Conservation (phyloP, 1,139 yeast species). For the Lodderomyces elongisporus region DNA sequence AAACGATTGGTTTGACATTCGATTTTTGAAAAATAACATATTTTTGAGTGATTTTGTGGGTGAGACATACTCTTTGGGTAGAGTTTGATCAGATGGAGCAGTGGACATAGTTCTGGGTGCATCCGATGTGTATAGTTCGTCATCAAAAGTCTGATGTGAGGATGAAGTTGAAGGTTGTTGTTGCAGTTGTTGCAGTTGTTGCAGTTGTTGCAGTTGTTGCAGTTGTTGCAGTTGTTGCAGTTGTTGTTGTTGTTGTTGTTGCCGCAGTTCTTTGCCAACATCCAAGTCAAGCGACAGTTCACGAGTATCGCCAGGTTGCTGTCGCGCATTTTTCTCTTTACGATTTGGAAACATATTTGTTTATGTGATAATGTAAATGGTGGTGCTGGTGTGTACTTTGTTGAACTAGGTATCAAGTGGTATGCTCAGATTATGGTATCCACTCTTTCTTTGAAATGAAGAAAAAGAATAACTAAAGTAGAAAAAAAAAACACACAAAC, state of each 20-base stretch:
- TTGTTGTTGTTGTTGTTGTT: conserved; percentile 1
- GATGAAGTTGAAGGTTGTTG: conserved; percentile 6
- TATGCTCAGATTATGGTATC: too few species aligned
- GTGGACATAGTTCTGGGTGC: conserved; percentile 5
- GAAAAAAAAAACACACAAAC: too few species aligned
- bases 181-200: conserved; percentile 1
- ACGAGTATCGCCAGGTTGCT: too few species aligned
- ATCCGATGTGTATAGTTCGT: conserved; percentile 1
- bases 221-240: neutral
- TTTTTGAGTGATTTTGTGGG: conserved; percentile 27
- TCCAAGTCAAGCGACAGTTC: too few species aligned
- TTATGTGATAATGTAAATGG: too few species aligned
- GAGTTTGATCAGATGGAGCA: conserved; percentile 1
- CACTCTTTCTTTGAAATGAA: too few species aligned
- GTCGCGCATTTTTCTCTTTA: too few species aligned
- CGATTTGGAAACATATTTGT: too few species aligned
- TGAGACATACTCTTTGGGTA: conserved; percentile 16
- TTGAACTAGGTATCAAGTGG: too few species aligned
- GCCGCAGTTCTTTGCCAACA: neutral
- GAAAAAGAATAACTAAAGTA: too few species aligned
- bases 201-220: neutral
- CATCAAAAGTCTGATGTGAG: conserved; percentile 8
- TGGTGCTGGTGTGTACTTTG: too few species aligned
- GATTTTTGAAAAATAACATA: conserved; percentile 19
- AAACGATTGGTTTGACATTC: conserved; percentile 23